A percentile compares a stretch with the other conserved stretches of the same genome.
Evolutionary conservation across 805 yeast species (phyloP).

Genomic region (Jamesozyma lodderae): DNA sequence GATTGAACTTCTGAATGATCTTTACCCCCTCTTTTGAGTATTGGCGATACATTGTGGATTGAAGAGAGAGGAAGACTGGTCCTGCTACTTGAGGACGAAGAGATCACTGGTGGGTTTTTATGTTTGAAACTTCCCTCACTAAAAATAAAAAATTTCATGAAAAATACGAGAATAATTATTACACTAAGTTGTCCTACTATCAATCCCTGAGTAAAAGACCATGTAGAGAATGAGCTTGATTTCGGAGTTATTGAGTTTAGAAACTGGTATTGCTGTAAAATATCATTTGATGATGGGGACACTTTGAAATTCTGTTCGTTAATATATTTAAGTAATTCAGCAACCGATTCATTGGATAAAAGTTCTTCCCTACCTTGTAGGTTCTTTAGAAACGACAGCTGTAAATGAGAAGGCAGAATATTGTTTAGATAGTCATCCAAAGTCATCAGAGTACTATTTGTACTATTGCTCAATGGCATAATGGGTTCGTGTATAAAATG

Average conservation of each 20-base stretch:
- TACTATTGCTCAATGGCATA: background rate
- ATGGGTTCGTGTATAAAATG: no score
- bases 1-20: constrained; percentile 1
- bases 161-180: constrained; percentile 49
- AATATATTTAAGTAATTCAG: background rate
- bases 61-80: background rate
- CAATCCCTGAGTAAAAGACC: constrained; percentile 75
- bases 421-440: constrained; percentile 33
- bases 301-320: no score
- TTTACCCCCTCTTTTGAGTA: constrained; percentile 28
- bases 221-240: constrained; percentile 23
- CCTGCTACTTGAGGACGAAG: background rate
- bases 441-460: constrained; percentile 23
- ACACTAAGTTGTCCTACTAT: constrained; percentile 68
- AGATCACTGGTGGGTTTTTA: constrained; percentile 21
- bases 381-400: constrained; percentile 24
- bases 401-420: constrained; percentile 31
- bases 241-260: background rate
- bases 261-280: no score
- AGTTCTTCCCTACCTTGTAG: background rate
- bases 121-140: constrained; percentile 46
- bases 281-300: no score
- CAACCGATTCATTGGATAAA: background rate
- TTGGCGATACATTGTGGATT: constrained; percentile 8
- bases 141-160: constrained; percentile 68